Evolutionary conservation across 2,329 filamentous ascomycete species (phyloP), one percentile per base, ranked within the genome.

Genomic region (Cladorrhinum sp.): DNA sequence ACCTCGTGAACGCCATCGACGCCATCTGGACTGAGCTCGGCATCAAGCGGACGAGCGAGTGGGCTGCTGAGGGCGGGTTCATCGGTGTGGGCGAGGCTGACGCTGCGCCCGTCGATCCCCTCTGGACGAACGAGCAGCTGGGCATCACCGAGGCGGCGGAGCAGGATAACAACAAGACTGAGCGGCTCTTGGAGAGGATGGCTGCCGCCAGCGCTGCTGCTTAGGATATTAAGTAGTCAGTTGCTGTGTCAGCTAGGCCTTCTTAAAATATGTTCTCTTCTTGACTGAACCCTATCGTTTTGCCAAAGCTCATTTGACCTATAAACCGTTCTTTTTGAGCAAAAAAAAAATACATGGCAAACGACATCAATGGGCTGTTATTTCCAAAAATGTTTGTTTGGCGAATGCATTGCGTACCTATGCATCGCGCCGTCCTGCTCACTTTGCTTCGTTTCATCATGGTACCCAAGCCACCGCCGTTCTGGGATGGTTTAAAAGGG

Each of bases 41-140:
- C 63, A 46, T 69, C 77, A 96, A 96, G 82, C 89, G 94, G 70
- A 96, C 94, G 26, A 91, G 88, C 61, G 90, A 96, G 71, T 99
- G 95, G 95, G 90, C 90, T 28, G 86, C 87, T 14, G 84, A 95
- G 72, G 95, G 95, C 52, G 95, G 95, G 7, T 97, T 98, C 77
- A 91, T 98, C 61, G 95, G 94, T 57, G 95, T 99, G 8, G 95
- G 95, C 21, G 88, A 92, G 66, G 78, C 88, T 61, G 82, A 81
- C 54, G 82, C 82, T 59, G 78, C 77, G 1, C 82, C 84, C 46
- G 81, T 82, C 67, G 77, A 85, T 72, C 88, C 93, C n/a, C 87
- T 99, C 46, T 99, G 95, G 95, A 95, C 91, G 1, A 87, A 97
- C 70, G 81, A 84, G 69, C 95, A 99, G 81, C 85, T 99, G 59